Conservation (phyloP, 495 filamentous ascomycete species). For the Podospora appendiculata region DNA sequence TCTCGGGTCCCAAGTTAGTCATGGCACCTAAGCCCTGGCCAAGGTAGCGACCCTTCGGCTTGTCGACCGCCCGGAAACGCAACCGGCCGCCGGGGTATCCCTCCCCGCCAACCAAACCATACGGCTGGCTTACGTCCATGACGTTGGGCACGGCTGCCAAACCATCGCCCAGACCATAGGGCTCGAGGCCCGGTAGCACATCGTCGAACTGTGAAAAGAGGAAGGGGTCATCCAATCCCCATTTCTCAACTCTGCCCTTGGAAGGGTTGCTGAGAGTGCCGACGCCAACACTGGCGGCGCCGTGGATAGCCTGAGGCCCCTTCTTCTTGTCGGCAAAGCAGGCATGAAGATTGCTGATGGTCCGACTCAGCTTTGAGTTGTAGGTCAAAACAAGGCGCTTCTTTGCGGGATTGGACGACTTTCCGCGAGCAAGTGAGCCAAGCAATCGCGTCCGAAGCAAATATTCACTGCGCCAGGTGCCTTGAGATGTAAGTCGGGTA, state of each 20-base stretch:
- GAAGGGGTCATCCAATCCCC: slow-evolving; percentile 71
- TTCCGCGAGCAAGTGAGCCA: slow-evolving; percentile 65
- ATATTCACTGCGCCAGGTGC: slow-evolving; percentile 91
- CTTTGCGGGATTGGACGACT: slow-evolving; percentile 44
- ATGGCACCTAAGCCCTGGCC: slow-evolving; percentile 36
- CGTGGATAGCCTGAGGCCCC: slow-evolving; percentile 71
- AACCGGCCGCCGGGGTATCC: slow-evolving; percentile 70
- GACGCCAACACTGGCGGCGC: slow-evolving; percentile 64
- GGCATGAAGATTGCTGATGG: slow-evolving; percentile 69
- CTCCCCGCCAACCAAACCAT: slow-evolving; percentile 78
- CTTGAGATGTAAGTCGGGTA: slow-evolving; percentile 65
- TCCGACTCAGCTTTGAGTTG: slow-evolving; percentile 66
- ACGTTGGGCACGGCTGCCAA: slow-evolving; percentile 69
- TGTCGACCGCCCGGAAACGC: slow-evolving; percentile 67
- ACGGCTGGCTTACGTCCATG: slow-evolving; percentile 81
- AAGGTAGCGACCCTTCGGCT: slow-evolving; percentile 72
- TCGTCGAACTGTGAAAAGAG: slow-evolving; percentile 70
- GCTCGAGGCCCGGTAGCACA: slow-evolving; percentile 60
- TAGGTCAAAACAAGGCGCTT: slow-evolving; percentile 59
- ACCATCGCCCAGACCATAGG: slow-evolving; percentile 71
- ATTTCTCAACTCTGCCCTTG: slow-evolving; percentile 69
- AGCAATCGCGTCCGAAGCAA: slow-evolving; percentile 78
- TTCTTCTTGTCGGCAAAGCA: slow-evolving; percentile 62
- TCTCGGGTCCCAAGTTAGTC: slow-evolving; percentile 49
- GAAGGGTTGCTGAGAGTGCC: slow-evolving; percentile 70